phyloP scores from a whole-genome alignment of 2,329 filamentous ascomycete species.

The Ascochyta rabiei region DNA sequence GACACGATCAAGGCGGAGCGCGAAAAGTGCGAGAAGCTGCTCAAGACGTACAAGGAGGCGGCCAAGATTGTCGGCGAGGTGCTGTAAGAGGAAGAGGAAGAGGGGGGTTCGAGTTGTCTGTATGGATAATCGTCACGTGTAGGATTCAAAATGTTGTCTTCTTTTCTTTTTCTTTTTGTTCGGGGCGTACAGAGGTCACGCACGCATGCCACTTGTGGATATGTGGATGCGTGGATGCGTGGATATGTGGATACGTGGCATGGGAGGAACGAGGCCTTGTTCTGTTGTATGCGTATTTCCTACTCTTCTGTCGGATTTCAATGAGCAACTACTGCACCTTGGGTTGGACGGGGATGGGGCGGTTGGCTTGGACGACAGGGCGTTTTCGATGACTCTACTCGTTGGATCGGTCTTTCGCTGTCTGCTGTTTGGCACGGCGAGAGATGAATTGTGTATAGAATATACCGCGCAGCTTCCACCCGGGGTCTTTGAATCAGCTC shows the following conservation, averaged over 20 bases:
- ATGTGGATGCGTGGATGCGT: no score
- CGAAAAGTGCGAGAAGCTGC: constrained; percentile 96
- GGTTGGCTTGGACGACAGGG: constrained; percentile 12
- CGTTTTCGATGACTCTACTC: constrained; percentile 12
- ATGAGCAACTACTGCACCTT: background rate
- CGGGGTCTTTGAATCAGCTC: background rate
- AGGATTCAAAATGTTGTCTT: constrained; percentile 29
- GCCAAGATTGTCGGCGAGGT: constrained; percentile 99
- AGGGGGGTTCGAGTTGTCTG: background rate
- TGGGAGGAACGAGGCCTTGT: background rate
- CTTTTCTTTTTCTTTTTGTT: background rate
- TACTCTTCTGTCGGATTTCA: constrained; percentile 19
- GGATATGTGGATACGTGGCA: background rate
- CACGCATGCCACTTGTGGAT: background rate
- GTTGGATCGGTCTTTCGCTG: background rate
- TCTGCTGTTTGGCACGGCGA: background rate
- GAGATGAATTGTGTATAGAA: constrained; percentile 10
- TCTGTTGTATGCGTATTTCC: constrained; percentile 29
- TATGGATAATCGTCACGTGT: constrained; percentile 26
- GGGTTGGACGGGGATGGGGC: background rate
- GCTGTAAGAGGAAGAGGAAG: constrained; percentile 31
- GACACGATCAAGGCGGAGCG: constrained; percentile 96
- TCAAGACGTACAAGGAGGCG: constrained; percentile 95
- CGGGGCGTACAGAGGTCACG: background rate
- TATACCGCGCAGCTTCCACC: background rate